Evolutionary conservation across 2,329 filamentous ascomycete genomes (phyloP).

Genomic region (Claviceps monticola): DNA sequence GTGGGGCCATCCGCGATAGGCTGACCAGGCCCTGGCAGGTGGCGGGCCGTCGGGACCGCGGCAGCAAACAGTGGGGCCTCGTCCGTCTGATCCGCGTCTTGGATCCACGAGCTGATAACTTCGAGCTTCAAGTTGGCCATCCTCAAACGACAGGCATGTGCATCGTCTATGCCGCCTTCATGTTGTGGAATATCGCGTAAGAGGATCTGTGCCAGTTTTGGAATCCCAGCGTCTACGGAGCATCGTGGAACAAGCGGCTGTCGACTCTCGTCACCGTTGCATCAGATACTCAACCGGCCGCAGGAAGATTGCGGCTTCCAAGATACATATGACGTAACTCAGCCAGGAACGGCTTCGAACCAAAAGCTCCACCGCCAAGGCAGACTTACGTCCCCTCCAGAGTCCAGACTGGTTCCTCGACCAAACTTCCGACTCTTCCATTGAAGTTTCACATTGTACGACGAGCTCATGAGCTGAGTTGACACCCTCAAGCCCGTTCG

Average conservation of each 20-base stretch:
- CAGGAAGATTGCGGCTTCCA: too few species aligned
- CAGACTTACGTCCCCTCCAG: too few species aligned
- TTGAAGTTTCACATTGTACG: neutral
- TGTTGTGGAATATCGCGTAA: neutral
- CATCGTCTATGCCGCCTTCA: too few species aligned
- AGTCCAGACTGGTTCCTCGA: too few species aligned
- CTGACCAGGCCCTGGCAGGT: too few species aligned
- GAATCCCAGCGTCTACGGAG: neutral
- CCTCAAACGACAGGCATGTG: too few species aligned
- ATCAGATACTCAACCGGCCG: neutral
- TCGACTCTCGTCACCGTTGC: neutral
- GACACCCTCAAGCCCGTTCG: neutral
- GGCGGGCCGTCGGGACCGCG: too few species aligned
- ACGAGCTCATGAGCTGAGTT: neutral
- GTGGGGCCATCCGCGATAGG: too few species aligned
- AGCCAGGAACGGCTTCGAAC: neutral
- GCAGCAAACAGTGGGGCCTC: too few species aligned
- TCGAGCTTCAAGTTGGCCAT: too few species aligned
- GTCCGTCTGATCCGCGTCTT: too few species aligned
- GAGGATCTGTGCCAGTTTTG: neutral
- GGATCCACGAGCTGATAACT: too few species aligned
- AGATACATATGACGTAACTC: neutral
- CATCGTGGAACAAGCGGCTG: neutral
- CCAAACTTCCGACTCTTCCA: neutral
- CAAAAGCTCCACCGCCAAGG: neutral